Base-by-base conservation (phyloP, 768 basidiomycete species). In the Lentinula edodes region DNA sequence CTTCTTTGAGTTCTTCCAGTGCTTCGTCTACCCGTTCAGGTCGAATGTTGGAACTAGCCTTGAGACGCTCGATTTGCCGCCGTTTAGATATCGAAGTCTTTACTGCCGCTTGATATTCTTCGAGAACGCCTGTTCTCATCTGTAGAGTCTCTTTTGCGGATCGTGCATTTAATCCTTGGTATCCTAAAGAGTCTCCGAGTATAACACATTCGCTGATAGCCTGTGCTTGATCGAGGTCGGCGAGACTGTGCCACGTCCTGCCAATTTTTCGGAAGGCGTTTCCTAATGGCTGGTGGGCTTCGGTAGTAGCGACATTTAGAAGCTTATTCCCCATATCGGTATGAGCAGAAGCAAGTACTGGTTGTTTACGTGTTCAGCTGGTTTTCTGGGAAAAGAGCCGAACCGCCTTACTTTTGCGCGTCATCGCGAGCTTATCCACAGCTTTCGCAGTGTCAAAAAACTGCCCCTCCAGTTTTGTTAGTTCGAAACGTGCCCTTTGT, bases 111-210 rank as follows among this genome's bases (percentile, higher is more conserved):
- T 97, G 95, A 62, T 95, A 93, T 72, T 98, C 97, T 69, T 98
- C 96, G 63, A 98, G 76, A 9, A 97, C 93, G 7, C 85, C 84
- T 0, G 93, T 92, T 9, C 97, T 88, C 78, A 95, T 93, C 58
- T 87, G 83, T 8, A 98, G 75, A 0, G 97, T 95, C 72, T 96
- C 94, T 72, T 97, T 98, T 1, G 97, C 97, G 18, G 95, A 93
- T 50, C 90, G 83, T n/a, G 97, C 94, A 69, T 99, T 98, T 76
- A 95, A 81, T 18, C 95, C 92, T 73, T 98, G 95, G 73, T 99
- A 99, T 1, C 94, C 94, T 57, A 98, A 77, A 0, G 93, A 89
- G 73, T 99, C 97, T n/a, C 95, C 95, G 32, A 99, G 75, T 46
- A 98, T 89, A 34, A 98, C 93, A 66, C 92, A 93, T 80, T 98